These are phyloP conservation scores for Stagonosporopsis cucurbitacearum DNA, from an alignment of 2,329 filamentous ascomycete species.

Conservation along the genomic window DNA sequence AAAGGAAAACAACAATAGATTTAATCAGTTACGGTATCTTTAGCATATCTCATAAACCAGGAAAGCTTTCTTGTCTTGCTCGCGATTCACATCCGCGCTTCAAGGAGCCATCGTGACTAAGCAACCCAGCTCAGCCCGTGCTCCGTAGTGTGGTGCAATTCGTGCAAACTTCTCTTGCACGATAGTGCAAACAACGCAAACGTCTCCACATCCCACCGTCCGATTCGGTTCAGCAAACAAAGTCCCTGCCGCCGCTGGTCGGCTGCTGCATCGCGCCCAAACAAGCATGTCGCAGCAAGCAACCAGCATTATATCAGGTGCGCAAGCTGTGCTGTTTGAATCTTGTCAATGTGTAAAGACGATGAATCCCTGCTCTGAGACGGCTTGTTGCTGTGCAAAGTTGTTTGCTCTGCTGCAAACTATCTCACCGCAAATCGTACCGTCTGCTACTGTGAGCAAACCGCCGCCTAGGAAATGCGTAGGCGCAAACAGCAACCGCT, in stretches of 20 bases:
- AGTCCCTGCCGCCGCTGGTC: constrained; percentile 24
- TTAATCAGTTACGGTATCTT: not conserved
- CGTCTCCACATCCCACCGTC: constrained; percentile 1
- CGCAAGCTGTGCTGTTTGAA: constrained; percentile 21
- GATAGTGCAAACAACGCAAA: constrained; percentile 44
- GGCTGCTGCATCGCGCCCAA: constrained; percentile 26
- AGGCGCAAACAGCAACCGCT: constrained; percentile 26
- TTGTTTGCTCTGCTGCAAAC: constrained; percentile 18
- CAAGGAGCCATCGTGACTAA: not conserved
- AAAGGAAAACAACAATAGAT: not conserved
- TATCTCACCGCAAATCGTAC: constrained; percentile 13
- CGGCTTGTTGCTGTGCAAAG: not conserved
- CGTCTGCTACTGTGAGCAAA: constrained; percentile 22
- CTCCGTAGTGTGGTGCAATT: not conserved
- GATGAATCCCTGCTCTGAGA: not conserved
- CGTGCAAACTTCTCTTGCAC: not conserved
- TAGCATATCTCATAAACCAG: not conserved
- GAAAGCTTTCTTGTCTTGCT: not conserved
- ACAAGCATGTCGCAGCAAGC: constrained; percentile 36
- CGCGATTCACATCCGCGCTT: not conserved
- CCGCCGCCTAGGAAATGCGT: constrained; percentile 18
- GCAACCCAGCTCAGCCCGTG: not conserved
- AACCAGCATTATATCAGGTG: constrained; percentile 32
- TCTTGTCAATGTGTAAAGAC: not conserved
- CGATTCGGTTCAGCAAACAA: constrained; percentile 11